phyloP scores from a whole-genome alignment of 805 yeast species.

The Candida arabinofermentans region DNA sequence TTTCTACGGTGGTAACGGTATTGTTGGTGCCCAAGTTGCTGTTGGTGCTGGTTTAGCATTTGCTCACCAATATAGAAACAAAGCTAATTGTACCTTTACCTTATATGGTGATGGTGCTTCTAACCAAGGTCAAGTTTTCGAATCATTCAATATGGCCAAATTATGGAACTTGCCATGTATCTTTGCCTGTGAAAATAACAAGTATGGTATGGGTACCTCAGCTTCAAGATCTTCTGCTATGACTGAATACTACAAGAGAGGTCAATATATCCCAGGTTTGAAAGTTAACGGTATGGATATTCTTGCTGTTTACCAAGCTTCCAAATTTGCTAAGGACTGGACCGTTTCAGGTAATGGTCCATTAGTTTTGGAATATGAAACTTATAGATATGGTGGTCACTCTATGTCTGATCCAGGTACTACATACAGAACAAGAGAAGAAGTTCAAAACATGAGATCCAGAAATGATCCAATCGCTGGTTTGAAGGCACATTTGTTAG shows the following conservation, averaged over 20 bases:
- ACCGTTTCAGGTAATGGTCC: slow-evolving; percentile 92
- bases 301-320: slow-evolving; percentile 90
- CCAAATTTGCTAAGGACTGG: slow-evolving; percentile 97
- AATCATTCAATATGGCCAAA: slow-evolving; percentile 98
- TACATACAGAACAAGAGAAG: slow-evolving; percentile 99
- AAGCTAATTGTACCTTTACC: slow-evolving; percentile 74
- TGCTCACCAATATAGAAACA: slow-evolving; percentile 91
- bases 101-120: slow-evolving; percentile 99
- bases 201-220: slow-evolving; percentile 99
- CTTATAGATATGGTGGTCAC: slow-evolving; percentile 99
- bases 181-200: slow-evolving; percentile 97
- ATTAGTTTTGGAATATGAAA: slow-evolving; percentile 91
- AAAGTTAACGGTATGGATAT: slow-evolving; percentile 99
- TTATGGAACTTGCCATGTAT: slow-evolving; percentile 94
- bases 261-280: slow-evolving; percentile 98
- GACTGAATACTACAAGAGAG: slow-evolving; percentile 97
- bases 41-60: slow-evolving; percentile 98
- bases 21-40: slow-evolving; percentile 99
- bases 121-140: slow-evolving; percentile 99
- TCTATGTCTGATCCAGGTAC: slow-evolving; percentile 99
- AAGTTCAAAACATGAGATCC: slow-evolving; percentile 98
- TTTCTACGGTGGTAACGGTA: slow-evolving; percentile 99
- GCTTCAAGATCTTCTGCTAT: slow-evolving; percentile 96
- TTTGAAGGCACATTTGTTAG: slow-evolving; percentile 80
- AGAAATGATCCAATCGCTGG: slow-evolving; percentile 98